Conservation (phyloP, 768 basidiomycete species). For the Panaeolus papilionaceus region DNA sequence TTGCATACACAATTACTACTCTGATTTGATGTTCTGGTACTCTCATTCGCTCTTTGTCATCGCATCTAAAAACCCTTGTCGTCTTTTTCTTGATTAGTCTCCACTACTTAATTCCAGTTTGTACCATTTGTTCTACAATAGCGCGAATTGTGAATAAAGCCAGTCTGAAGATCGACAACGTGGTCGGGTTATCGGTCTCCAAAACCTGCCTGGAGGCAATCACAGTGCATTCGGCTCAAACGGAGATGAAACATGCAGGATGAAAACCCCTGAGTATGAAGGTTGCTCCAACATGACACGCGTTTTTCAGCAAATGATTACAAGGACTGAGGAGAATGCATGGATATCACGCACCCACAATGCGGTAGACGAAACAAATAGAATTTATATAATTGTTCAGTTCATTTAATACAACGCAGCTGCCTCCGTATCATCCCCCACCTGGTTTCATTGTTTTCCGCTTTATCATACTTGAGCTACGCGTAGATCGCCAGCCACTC, state of each 20-base stretch:
- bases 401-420: not conserved
- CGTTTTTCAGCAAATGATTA: not conserved
- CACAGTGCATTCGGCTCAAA: not conserved
- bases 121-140: not conserved
- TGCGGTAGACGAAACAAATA: constrained; percentile 19
- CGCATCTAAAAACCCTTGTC: not conserved
- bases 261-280: constrained; percentile 4
- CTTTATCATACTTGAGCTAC: not conserved
- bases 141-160: no score
- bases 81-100: constrained; percentile 6
- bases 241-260: constrained; percentile 2
- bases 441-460: not conserved
- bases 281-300: not conserved
- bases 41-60: not conserved
- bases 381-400: not conserved
- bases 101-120: not conserved
- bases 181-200: not conserved
- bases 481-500: constrained; percentile 2
- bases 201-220: not conserved
- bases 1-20: not conserved
- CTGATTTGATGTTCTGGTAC: not conserved
- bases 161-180: not conserved
- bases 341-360: constrained; percentile 42
- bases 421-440: not conserved
- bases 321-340: constrained; percentile 23